These are phyloP conservation scores for Solanum chaucha DNA, from an alignment of 257 asterid genomes.

Conservation along the genomic window DNA sequence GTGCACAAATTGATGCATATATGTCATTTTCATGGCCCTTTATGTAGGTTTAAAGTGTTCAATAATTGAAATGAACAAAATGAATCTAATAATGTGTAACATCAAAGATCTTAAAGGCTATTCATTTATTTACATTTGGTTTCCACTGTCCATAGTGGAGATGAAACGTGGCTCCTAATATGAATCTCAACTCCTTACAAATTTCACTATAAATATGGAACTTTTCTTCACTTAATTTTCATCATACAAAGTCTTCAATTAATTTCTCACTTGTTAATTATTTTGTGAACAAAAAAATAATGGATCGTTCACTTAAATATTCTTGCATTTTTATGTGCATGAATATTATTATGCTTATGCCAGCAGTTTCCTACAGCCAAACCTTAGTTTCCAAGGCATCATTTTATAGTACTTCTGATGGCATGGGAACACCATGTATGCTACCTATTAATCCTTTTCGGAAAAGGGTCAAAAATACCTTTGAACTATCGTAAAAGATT, in stretches of 20 bases:
- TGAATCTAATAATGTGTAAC: neutral
- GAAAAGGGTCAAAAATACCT: no score
- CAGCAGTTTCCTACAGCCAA: neutral
- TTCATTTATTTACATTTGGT: neutral
- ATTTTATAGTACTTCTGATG: slow-evolving; percentile 7
- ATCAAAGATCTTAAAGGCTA: neutral
- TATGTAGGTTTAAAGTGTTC: no score
- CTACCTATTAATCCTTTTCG: no score
- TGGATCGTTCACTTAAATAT: neutral
- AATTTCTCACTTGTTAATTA: neutral
- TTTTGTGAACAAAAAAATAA: neutral
- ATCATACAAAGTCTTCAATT: neutral
- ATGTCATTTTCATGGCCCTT: neutral
- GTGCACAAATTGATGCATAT: neutral
- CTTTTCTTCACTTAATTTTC: neutral
- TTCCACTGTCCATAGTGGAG: neutral
- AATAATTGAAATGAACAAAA: neutral
- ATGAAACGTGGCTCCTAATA: neutral
- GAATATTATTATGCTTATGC: neutral
- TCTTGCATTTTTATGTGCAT: neutral
- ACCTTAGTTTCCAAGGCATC: slow-evolving; percentile 9
- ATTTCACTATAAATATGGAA: neutral
- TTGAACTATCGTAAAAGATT: neutral
- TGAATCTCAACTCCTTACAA: neutral
- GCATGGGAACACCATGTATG: slow-evolving; percentile 10